These are phyloP conservation scores for Trichopus zeylanicus DNA, from an alignment of 116 monocot genomes.

Conservation along the genomic window DNA sequence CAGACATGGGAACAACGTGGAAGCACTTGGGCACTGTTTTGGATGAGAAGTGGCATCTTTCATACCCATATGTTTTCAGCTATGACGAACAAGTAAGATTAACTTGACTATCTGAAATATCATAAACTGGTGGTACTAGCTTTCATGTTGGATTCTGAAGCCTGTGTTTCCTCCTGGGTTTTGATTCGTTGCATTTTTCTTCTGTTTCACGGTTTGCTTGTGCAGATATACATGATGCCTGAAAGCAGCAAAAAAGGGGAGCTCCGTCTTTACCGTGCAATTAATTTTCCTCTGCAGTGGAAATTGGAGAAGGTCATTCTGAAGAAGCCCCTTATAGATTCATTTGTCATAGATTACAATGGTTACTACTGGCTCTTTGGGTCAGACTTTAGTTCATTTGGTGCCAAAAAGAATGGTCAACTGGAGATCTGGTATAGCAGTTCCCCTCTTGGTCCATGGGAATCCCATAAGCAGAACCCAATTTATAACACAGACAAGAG, in stretches of 20 bases:
- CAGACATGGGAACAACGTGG: conserved; percentile 80
- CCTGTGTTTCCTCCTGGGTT: neutral
- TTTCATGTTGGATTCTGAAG: neutral
- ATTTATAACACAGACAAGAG: conserved; percentile 45
- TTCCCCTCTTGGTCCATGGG: conserved; percentile 75
- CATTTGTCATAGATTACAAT: conserved; percentile 53
- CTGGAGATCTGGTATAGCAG: conserved; percentile 79
- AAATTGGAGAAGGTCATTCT: conserved; percentile 67
- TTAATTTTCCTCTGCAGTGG: conserved; percentile 76
- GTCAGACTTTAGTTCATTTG: conserved; percentile 61
- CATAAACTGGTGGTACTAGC: neutral
- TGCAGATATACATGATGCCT: conserved; percentile 82
- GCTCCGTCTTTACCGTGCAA: conserved; percentile 67
- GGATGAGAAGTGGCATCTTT: conserved; percentile 94
- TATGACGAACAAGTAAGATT: conserved; percentile 48
- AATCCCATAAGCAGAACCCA: conserved; percentile 68
- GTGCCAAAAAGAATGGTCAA: conserved; percentile 68
- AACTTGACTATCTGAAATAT: neutral
- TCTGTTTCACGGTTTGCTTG: neutral
- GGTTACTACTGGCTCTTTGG: conserved; percentile 73
- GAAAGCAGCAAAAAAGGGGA: conserved; percentile 84
- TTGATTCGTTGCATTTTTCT: neutral
- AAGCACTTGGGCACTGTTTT: conserved; percentile 66
- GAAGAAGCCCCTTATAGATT: conserved; percentile 75
- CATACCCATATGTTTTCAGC: conserved; percentile 93